Base-by-base conservation (phyloP, 441 rosid species). In the Erodium chrysanthum region DNA sequence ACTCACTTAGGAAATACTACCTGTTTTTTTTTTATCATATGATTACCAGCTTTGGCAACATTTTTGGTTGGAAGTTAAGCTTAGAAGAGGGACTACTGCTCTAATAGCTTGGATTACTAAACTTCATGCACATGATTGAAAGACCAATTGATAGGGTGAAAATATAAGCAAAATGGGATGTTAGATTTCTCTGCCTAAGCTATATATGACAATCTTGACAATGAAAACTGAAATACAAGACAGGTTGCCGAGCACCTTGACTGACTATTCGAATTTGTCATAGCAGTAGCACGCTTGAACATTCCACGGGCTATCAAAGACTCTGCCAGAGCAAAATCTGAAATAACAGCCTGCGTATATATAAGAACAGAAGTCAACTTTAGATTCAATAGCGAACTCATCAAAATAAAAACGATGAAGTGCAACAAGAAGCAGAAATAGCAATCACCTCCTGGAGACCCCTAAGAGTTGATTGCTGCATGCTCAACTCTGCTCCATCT, bases 241-340 rank as follows among this genome's bases (percentile, higher is more conserved):
- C 40, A 23, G 61, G 6, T 25, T 58, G 64, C 33, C 40, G 59
- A 61, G 68, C 69, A 93, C 98, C 98, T 90, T 31, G 97, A 90
- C 65, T 89, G 95, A 76, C 86, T 84, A 66, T 93, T 93, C 35
- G 90, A 65, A 72, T 89, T 90, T 12, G 98, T 90, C 83, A 73
- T 83, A 40, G 95, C 92, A 0, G 96, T 93, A 21, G 96, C 84
- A 54, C 97, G 95, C 77, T 84, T 90, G 78, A 89, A 70, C 85
- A 90, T 83, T 52, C 96, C 96, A 64, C 82, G 74, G 65, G 83
- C 89, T 66, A 93, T 86, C 72, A 85, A 79, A 12, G 85, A 82
- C 65, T 84, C 95, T 37, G 92, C 92, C 68, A 86, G 85, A 64
- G 74, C 86, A 35, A 82, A 76, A 80, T 80, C 82, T 23, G 68